Base-by-base conservation (phyloP, 345 rosid genomes). In the Litchi chinensis region DNA sequence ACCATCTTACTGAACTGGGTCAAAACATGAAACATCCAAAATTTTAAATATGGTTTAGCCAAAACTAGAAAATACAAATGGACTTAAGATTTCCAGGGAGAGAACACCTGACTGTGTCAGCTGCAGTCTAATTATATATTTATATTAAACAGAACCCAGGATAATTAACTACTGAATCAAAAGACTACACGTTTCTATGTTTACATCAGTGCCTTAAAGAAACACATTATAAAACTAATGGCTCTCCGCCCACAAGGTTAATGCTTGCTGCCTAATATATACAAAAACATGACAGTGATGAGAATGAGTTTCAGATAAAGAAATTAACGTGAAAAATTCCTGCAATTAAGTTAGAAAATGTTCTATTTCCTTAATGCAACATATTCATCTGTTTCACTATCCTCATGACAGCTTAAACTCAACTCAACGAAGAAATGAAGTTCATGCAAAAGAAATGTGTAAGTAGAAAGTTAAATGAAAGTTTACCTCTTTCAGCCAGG, bases 401-500 rank as follows among this genome's bases (percentile, higher is more conserved):
- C 18, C 59, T 76, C 21, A 71, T 81, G 62, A 76, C 13, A 46
- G 80, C 32, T 71, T 11, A 70, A 22, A 71, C 12, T 73, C 78
- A 68, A 41, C 11, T 73, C 79, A 71, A 48, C 28, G 32, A 32
- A 44, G 28, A 22, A 48, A 70, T n/a, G 7, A 52, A 39, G 32
- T 39, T 63, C 43, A 13, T 28, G 32, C 46, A 70, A 73, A 76
- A 7, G 54, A 52, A 32, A 15, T 4, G 21, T 18, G 11, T 12
- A 50, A n/a, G 39, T 37, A 79, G 10, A 28, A 32, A 32, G 37
- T 28, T 57, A 12, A 68, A 50, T 75, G 68, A 73, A 71, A 44
- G 46, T 76, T 76, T 88, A 94, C 99, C 99, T 94, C 93, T 87
- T 85, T 93, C 86, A 94, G 86, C 99, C 98, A 96, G 65, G 86